A percentile compares a stretch with the other conserved stretches of the same genome.
Conservation (phyloP, 768 basidiomycete species). For the Russula ochroleuca region DNA sequence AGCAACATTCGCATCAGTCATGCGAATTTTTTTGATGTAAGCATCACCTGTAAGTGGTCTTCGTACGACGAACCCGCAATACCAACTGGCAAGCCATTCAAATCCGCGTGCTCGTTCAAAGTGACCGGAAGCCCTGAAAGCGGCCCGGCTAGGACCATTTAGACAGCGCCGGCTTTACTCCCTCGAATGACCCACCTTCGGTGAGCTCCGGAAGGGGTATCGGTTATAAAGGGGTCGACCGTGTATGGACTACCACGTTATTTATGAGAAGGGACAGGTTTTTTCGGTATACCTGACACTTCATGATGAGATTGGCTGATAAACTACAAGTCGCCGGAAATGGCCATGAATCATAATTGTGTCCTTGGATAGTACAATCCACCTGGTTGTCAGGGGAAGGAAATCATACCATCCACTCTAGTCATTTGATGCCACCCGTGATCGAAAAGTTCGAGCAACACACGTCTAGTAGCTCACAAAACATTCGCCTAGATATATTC, state of each 20-base stretch:
- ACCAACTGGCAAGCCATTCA: conserved; percentile 32
- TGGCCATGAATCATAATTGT: background rate
- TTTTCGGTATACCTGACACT: background rate
- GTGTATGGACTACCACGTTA: too few relatives aligned
- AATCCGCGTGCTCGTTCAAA: conserved; percentile 42
- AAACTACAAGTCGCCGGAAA: background rate
- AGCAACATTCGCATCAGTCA: conserved; percentile 39
- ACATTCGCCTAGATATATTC: conserved; percentile 7
- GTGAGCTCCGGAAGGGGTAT: background rate
- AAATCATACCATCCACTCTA: background rate
- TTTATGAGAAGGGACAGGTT: background rate
- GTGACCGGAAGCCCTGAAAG: too few relatives aligned
- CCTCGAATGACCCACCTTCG: too few relatives aligned
- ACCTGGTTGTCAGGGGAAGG: background rate
- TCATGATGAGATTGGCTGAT: background rate
- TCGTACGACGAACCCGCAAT: conserved; percentile 47
- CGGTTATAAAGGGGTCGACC: background rate
- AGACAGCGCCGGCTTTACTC: too few relatives aligned
- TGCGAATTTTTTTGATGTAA: conserved; percentile 10
- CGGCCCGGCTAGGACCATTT: too few relatives aligned
- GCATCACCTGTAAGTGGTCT: conserved; percentile 46
- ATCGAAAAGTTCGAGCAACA: background rate
- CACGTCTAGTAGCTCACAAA: background rate
- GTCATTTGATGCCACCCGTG: background rate
- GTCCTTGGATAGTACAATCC: background rate